Percentiles rank a stretch among this genome's conserved stretches.
Conservation (phyloP, 192 early-diverging fungal species). For the Coemansia sp. region DNA sequence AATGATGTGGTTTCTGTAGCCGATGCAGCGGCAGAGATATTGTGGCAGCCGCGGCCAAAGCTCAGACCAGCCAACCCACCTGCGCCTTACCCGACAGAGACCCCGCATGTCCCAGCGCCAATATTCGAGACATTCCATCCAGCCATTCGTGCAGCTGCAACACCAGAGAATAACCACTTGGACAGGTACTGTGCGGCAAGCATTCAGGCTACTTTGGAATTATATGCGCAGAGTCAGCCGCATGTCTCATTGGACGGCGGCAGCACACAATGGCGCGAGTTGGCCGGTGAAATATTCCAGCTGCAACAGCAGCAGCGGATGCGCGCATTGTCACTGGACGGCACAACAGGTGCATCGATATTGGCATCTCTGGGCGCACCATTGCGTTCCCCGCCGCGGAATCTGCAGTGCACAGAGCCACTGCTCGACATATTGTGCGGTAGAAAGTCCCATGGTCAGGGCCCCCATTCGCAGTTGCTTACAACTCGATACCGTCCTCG, state of each 20-base stretch:
- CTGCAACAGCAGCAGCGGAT: constrained; percentile 7
- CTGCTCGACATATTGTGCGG: constrained; percentile 19
- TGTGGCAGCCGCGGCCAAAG: constrained; percentile 2
- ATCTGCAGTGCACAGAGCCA: constrained; percentile 30
- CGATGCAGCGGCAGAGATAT: not conserved
- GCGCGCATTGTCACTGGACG: not conserved
- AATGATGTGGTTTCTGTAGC: not conserved
- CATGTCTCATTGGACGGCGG: constrained; percentile 8
- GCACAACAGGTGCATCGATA: not conserved
- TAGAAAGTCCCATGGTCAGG: not conserved
- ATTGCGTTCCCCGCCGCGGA: constrained; percentile 13
- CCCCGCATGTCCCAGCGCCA: constrained; percentile 32
- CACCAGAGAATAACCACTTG: not conserved
- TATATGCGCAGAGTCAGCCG: not conserved
- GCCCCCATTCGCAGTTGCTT: constrained; percentile 18
- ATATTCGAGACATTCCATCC: constrained; percentile 7
- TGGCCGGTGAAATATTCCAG: not conserved
- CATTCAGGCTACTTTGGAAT: not conserved
- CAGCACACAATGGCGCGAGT: constrained; percentile 16
- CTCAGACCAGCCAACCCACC: constrained; percentile 20
- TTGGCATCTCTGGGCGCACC: not conserved
- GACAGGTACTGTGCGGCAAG: not conserved
- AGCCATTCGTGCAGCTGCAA: too few relatives aligned
- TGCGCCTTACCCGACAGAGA: constrained; percentile 30
- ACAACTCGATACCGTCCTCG: constrained; percentile 36